Conservation (phyloP, 805 yeast genomes). For the Yarrowia divulgata region DNA sequence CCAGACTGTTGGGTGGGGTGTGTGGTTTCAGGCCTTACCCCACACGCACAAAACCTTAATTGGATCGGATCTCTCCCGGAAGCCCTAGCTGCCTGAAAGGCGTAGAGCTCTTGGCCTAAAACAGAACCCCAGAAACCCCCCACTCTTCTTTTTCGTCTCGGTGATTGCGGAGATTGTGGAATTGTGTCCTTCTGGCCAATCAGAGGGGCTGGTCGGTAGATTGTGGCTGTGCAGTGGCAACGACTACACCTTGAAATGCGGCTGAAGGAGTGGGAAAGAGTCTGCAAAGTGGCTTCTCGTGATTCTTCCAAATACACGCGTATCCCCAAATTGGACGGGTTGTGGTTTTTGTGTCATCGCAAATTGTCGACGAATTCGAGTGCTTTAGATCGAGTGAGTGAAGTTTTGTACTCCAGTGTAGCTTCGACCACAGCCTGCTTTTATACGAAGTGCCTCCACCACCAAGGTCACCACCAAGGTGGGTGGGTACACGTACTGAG, state of each 20-base stretch:
- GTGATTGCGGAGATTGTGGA: not conserved
- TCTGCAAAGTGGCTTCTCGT: not conserved
- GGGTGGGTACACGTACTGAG: not conserved
- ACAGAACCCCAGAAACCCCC: not conserved
- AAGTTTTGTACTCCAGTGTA: not conserved
- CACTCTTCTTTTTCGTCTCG: not conserved
- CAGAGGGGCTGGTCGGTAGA: not conserved
- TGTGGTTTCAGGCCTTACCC: constrained; percentile 6
- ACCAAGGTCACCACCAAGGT: constrained; percentile 34
- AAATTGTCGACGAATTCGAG: not conserved
- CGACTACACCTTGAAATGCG: not conserved
- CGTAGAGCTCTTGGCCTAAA: not conserved
- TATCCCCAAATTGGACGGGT: not conserved
- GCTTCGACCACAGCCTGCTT: not conserved
- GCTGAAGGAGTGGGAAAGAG: not conserved
- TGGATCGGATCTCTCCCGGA: not conserved
- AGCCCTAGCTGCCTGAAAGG: constrained; percentile 2
- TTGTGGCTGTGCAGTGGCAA: not conserved
- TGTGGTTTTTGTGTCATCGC: not conserved
- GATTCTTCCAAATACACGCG: constrained; percentile 6
- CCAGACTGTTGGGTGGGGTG: not conserved
- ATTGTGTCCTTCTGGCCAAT: not conserved
- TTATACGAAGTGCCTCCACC: not conserved
- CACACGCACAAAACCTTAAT: constrained; percentile 1
- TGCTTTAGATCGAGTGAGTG: not conserved